Evolutionary conservation across 208 protist genomes (phyloP).

Genomic region (Trypanosoma mega): DNA sequence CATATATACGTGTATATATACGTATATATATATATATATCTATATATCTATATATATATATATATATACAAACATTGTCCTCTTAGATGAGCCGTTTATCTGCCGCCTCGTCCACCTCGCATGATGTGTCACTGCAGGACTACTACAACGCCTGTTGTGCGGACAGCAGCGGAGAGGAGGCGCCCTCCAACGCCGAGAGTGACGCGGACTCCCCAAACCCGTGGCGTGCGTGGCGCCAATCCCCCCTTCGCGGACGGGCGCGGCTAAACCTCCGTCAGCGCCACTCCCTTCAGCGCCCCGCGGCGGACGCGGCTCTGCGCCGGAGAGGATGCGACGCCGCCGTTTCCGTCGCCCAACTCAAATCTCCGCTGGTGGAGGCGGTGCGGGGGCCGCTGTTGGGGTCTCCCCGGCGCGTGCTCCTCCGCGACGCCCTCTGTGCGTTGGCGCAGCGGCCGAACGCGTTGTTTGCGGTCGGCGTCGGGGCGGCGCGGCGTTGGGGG

Average conservation of each 20-base stretch:
- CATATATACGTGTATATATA: no score
- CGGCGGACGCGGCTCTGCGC: constrained; percentile 4
- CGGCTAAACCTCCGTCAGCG: constrained; percentile 29
- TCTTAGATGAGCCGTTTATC: no score
- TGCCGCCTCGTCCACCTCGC: not conserved
- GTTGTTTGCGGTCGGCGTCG: constrained; percentile 25
- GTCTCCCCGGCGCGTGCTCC: not conserved
- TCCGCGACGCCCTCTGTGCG: constrained; percentile 68
- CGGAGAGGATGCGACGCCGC: constrained; percentile 6
- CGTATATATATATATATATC: no score
- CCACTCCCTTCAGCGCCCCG: constrained; percentile 18
- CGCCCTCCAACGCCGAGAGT: constrained; percentile 11
- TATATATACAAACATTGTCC: no score
- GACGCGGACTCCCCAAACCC: constrained; percentile 13
- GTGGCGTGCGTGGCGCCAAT: constrained; percentile 27
- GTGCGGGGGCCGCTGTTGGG: not conserved
- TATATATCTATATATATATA: no score
- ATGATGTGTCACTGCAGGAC: constrained; percentile 38
- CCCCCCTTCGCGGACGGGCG: constrained; percentile 36
- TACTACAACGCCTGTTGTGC: constrained; percentile 53
- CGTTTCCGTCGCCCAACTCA: constrained; percentile 5
- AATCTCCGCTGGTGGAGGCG: not conserved
- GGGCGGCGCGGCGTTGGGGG: constrained; percentile 16
- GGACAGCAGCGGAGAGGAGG: not conserved
- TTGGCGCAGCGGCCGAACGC: constrained; percentile 42